Conservation (phyloP, 805 yeast species). For the Tetrapisispora fleetii region DNA sequence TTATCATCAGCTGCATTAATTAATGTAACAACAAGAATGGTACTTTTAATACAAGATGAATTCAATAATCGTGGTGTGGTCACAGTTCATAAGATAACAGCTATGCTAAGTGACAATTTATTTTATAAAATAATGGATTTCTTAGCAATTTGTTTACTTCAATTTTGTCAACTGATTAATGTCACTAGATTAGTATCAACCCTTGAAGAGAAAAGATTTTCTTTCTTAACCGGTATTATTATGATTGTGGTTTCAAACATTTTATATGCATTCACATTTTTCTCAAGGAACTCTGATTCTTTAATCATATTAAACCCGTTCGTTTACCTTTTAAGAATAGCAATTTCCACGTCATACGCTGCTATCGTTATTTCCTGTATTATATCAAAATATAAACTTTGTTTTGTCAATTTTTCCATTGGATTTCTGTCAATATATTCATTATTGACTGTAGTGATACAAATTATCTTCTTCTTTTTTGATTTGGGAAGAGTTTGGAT, state of each 20-base stretch:
- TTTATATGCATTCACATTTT: slow-evolving; percentile 54
- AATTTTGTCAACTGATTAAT: slow-evolving; percentile 62
- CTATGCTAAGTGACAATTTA: slow-evolving; percentile 34
- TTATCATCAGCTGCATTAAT: slow-evolving; percentile 48
- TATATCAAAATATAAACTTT: slow-evolving; percentile 40
- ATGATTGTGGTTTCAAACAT: slow-evolving; percentile 49
- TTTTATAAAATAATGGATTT: slow-evolving; percentile 49
- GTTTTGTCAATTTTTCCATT: slow-evolving; percentile 37
- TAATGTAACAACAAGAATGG: slow-evolving; percentile 39
- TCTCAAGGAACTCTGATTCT: background rate
- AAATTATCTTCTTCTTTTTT: slow-evolving; percentile 63
- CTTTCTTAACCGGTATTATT: slow-evolving; percentile 48
- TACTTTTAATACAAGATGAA: slow-evolving; percentile 39
- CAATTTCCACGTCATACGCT: slow-evolving; percentile 59
- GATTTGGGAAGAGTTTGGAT: slow-evolving; percentile 71
- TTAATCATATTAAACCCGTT: slow-evolving; percentile 62
- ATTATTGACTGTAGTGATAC: slow-evolving; percentile 44
- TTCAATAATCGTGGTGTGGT: slow-evolving; percentile 32
- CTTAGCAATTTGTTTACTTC: slow-evolving; percentile 46
- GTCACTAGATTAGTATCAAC: slow-evolving; percentile 59
- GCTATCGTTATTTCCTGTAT: slow-evolving; percentile 50
- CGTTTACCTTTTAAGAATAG: slow-evolving; percentile 61
- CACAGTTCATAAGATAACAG: slow-evolving; percentile 17
- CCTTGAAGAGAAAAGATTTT: slow-evolving; percentile 54
- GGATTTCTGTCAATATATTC: slow-evolving; percentile 49